Evolutionary conservation across 2,329 filamentous ascomycete species (phyloP).

Genomic region (Trichoderma gracile): DNA sequence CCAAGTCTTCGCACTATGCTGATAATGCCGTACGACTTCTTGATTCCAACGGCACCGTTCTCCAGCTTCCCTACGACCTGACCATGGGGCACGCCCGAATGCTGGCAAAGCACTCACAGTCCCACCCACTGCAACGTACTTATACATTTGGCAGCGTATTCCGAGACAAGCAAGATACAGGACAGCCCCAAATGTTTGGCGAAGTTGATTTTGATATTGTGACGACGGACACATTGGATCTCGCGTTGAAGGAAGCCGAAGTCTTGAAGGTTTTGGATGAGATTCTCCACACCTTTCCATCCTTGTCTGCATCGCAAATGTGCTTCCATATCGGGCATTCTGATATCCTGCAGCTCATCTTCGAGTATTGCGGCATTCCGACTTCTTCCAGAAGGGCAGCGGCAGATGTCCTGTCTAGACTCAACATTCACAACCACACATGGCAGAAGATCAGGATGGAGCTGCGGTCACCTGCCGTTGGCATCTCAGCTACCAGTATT

Average conservation of each 20-base stretch:
- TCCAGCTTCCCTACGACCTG: constrained; percentile 93
- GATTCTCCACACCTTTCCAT: constrained; percentile 77
- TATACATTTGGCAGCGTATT: constrained; percentile 89
- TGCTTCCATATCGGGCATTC: constrained; percentile 91
- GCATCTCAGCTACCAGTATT: constrained; percentile 83
- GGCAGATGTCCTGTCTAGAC: constrained; percentile 81
- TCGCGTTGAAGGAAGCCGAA: constrained; percentile 89
- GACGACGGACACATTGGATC: constrained; percentile 76
- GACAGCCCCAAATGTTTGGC: constrained; percentile 77
- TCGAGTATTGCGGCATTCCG: constrained; percentile 84
- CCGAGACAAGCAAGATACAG: constrained; percentile 73
- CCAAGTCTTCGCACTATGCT: constrained; percentile 75
- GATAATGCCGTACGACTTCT: constrained; percentile 75
- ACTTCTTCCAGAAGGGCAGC: constrained; percentile 66
- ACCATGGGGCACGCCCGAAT: constrained; percentile 85
- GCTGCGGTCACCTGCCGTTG: constrained; percentile 76
- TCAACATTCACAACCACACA: constrained; percentile 77
- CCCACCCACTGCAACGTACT: constrained; percentile 67
- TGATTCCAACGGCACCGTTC: constrained; percentile 78
- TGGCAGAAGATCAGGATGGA: constrained; percentile 84
- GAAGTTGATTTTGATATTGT: constrained; percentile 97
- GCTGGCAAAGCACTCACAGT: constrained; percentile 69
- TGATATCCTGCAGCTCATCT: constrained; percentile 80
- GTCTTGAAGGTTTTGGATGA: constrained; percentile 94
- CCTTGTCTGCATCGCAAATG: constrained; percentile 69